Evolutionary conservation across 768 basidiomycete genomes (phyloP), one percentile per base, ranked within the genome.

Genomic region (Podaxis rugospora): DNA sequence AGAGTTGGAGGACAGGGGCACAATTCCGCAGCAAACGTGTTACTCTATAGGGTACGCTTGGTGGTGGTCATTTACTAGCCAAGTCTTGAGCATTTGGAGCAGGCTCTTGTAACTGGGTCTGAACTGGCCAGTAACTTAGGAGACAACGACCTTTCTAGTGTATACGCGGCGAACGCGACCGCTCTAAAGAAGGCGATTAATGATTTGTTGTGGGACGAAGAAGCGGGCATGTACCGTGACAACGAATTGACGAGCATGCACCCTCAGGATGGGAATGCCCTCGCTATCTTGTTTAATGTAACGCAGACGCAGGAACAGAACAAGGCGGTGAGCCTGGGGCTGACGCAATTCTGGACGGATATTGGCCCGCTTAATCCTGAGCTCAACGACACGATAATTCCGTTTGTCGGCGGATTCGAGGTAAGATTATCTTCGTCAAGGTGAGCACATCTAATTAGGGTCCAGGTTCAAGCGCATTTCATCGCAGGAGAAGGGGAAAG

Each of bases 351-450:
- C 62, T 83, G 81, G 81, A 80, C 78, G 36, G 74, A 75, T 5
- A 73, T 81, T 23, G 81, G 81, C 1, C 74, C 80, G 0, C 64
- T 82, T 9, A 78, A 74, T 28, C 80, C 81, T 1, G 81, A 83
- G 68, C 68, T 83, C 13, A 78, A 80, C 14, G 79, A 81, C 61
- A 83, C 78, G 0, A 80, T 83, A 25, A 79, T 78, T 35, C 81
- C 81, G 6, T 83, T 83, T 66, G 75, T 82, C n/a, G 75, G 80
- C 14, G 79, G 80, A 4, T 76, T 81, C 44, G 81, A 83, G 74
- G 79, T 79, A 49, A 23, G 70, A 10, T 3, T 14, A 23, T 49
- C 11, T 49, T 10, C 23, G 18, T 11, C 18, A 4, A 27, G 47
- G 23, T 13, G 18, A 21, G 23, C 32, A 11, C 27, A 25, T 49